phyloP scores from a whole-genome alignment of 805 yeast genomes.

The Wickerhamia fluorescens region DNA sequence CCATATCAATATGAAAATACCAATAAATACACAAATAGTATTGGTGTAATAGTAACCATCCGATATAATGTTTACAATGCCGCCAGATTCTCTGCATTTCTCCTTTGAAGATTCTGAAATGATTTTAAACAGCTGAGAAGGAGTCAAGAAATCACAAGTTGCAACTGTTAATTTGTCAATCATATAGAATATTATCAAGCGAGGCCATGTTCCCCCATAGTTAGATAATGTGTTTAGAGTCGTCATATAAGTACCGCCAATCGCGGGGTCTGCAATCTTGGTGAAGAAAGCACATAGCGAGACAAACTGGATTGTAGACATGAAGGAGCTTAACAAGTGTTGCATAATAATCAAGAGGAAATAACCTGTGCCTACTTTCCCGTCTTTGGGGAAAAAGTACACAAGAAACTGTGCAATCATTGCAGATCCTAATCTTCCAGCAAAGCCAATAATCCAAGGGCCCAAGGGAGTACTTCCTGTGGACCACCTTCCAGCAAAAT shows the following conservation, averaged over 20 bases:
- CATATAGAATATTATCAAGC: constrained; percentile 66
- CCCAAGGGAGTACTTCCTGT: constrained; percentile 65
- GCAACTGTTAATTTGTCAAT: constrained; percentile 75
- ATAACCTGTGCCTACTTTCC: constrained; percentile 44
- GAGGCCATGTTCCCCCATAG: constrained; percentile 97
- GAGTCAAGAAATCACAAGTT: constrained; percentile 38
- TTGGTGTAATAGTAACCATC: constrained; percentile 89
- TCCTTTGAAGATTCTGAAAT: constrained; percentile 34
- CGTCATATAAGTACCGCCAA: constrained; percentile 98
- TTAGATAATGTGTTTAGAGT: constrained; percentile 86
- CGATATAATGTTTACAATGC: constrained; percentile 43
- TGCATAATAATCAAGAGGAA: constrained; percentile 71
- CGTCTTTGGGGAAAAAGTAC: constrained; percentile 55
- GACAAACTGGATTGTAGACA: constrained; percentile 94
- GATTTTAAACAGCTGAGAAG: constrained; percentile 7
- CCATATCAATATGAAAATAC: constrained; percentile 60
- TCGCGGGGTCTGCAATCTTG: constrained; percentile 86
- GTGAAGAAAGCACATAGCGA: constrained; percentile 94
- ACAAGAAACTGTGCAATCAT: constrained; percentile 68
- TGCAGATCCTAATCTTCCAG: constrained; percentile 77
- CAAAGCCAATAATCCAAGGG: constrained; percentile 87
- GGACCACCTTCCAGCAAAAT: constrained; percentile 94
- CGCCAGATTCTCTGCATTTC: constrained; percentile 48
- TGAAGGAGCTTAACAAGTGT: constrained; percentile 80
- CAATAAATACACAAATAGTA: constrained; percentile 59